phyloP scores from a whole-genome alignment of 2,329 filamentous ascomycete species.

The Emmonsiellopsis sp. region DNA sequence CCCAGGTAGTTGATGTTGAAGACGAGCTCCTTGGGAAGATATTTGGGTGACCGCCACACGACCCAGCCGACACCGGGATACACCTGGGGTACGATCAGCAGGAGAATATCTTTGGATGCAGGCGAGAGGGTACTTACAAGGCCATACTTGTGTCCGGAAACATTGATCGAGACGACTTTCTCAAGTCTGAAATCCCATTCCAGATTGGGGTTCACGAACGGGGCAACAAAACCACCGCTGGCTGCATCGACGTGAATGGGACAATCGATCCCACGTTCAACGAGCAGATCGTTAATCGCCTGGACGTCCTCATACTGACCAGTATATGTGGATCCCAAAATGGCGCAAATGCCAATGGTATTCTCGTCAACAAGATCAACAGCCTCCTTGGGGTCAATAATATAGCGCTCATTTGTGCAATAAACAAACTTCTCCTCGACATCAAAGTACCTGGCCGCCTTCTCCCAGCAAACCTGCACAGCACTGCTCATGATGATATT shows the following conservation, averaged over 20 bases:
- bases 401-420: slow-evolving; percentile 52
- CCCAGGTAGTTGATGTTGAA: slow-evolving; percentile 99
- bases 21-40: slow-evolving; percentile 79
- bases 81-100: slow-evolving; percentile 33
- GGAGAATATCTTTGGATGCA: background rate
- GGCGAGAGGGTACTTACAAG: slow-evolving; percentile 30
- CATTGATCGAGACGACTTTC: slow-evolving; percentile 88
- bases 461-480: slow-evolving; percentile 97
- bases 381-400: slow-evolving; percentile 55
- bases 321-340: slow-evolving; percentile 88
- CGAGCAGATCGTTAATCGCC: slow-evolving; percentile 76
- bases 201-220: slow-evolving; percentile 75
- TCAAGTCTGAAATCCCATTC: slow-evolving; percentile 88
- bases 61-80: slow-evolving; percentile 95
- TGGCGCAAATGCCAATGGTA: slow-evolving; percentile 84
- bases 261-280: slow-evolving; percentile 64
- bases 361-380: slow-evolving; percentile 58
- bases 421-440: slow-evolving; percentile 77
- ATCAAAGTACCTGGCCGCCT: slow-evolving; percentile 81
- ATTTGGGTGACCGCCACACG: slow-evolving; percentile 76
- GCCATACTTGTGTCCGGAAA: slow-evolving; percentile 83
- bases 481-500: slow-evolving; percentile 96
- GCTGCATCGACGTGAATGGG: slow-evolving; percentile 93
- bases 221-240: slow-evolving; percentile 84
- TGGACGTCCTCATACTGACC: slow-evolving; percentile 94